Conservation (phyloP, 139 green algal species). For the Chlamydomonas incerta region DNA sequence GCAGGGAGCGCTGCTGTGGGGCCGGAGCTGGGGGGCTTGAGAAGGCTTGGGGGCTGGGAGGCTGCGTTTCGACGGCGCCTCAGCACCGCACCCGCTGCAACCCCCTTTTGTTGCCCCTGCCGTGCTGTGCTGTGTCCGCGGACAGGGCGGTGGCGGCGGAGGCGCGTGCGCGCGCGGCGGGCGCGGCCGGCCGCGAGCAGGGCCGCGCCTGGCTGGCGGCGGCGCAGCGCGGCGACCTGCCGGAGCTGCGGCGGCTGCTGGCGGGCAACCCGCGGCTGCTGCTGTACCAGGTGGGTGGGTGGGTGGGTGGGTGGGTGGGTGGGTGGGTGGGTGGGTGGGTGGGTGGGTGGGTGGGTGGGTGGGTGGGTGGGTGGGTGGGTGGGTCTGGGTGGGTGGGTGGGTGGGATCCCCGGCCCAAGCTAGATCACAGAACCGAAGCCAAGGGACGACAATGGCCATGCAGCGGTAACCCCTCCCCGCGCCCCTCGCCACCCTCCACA, state of each 20-base stretch:
- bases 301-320: background rate
- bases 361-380: background rate
- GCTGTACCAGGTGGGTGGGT: slow-evolving; percentile 38
- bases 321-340: background rate
- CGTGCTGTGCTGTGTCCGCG: no score
- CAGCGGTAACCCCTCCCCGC: no score
- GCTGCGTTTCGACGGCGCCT: no score
- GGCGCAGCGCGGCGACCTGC: slow-evolving; percentile 51
- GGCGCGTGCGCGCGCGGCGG: background rate
- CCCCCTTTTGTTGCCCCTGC: no score
- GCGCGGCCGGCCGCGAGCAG: slow-evolving; percentile 1
- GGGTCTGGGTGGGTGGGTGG: background rate
- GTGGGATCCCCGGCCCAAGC: no score
- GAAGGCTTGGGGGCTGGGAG: no score
- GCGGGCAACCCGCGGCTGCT: slow-evolving; percentile 54
- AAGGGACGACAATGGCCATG: no score
- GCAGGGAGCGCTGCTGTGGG: no score
- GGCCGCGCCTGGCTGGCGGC: slow-evolving; percentile 63
- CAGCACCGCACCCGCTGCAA: no score
- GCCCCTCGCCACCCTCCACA: background rate
- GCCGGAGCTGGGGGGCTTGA: no score
- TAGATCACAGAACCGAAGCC: no score
- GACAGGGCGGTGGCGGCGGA: slow-evolving; percentile 11
- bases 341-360: background rate
- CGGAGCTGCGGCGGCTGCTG: slow-evolving; percentile 47